Base-by-base conservation (phyloP, 768 basidiomycete genomes). In the Rubroboletus pulcherrimus region DNA sequence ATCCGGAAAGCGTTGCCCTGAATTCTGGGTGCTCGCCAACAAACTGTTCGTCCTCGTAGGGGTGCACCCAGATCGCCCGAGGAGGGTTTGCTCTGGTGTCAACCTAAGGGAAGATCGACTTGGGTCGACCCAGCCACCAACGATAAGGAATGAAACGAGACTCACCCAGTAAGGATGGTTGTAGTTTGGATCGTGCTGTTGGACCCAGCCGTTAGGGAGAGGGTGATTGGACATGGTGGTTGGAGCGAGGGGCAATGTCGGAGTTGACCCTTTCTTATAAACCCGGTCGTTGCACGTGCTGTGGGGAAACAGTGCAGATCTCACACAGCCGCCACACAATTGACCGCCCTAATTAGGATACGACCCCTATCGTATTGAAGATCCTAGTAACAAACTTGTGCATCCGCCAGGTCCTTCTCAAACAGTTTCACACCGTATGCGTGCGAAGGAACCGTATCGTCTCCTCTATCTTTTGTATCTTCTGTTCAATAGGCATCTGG, bases 61-160 rank as follows among this genome's bases (percentile, higher is more conserved):
- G 87, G 63, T 91, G 87, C 1, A 77, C 75, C 89, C 87, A 91
- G 62, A 83, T 88, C 0, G 82, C 77, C 0, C 87, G 80, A 1
- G 85, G 81, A 8, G 89, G 87, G 8, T 67, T 73, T 1, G 82
- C 80, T 54, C 71, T 74, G 0, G 86, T 88, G 57, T 90, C 85
- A 17, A 88, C 83, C 84, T 87, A 45, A 43, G 12, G 10, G 21
- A 15, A 30, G 21, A n/a, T 41, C 31, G n/a, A 19, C 17, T 35
- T 26, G 26, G 26, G 26, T 26, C 26, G 26, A 26, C 5, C 26
- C 43, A 40, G 41, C 6, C 9, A 11, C n/a, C 19, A 3, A 15
- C 17, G 7, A 33, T 33, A 34, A 7, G 19, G 30, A 4, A 31
- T 5, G 19, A 35, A 9, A 21, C 30, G 34, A n/a, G 12, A 51